Evolutionary conservation across 148 eudicot species (phyloP).

Genomic region (Rheum nobile): DNA sequence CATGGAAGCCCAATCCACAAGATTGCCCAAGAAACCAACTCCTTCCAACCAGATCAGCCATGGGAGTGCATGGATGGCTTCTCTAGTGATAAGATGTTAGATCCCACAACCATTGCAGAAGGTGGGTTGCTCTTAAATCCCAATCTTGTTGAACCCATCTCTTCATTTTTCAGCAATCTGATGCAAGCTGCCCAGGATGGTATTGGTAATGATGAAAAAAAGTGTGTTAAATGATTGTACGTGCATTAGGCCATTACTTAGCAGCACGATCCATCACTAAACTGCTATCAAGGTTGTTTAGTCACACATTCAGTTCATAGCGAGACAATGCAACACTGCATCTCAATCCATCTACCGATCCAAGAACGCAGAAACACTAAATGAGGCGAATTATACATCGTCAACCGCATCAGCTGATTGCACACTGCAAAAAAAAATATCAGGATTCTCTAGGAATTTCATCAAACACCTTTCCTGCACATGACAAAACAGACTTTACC

Average conservation of each 20-base stretch:
- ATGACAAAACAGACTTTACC: no score
- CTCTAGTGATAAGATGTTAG: slow-evolving; percentile 23
- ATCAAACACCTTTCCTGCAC: no score
- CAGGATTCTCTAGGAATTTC: no score
- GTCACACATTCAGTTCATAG: no score
- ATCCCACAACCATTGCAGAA: slow-evolving; percentile 50
- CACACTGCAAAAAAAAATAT: no score
- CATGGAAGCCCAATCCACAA: slow-evolving; percentile 68
- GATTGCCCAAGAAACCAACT: slow-evolving; percentile 47
- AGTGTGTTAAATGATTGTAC: neutral
- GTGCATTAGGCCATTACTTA: no score
- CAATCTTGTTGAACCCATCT: slow-evolving; percentile 41
- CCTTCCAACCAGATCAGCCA: slow-evolving; percentile 48
- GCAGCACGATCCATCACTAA: slow-evolving; percentile 56
- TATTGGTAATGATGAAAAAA: slow-evolving; percentile 9
- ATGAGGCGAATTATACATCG: no score
- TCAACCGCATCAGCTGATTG: no score
- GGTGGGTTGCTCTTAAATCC: slow-evolving; percentile 49
- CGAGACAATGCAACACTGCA: no score
- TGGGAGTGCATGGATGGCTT: slow-evolving; percentile 90
- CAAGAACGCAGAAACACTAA: no score
- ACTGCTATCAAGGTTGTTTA: slow-evolving; percentile 75
- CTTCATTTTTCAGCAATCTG: slow-evolving; percentile 40
- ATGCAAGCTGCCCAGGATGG: slow-evolving; percentile 68
- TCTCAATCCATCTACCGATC: no score